A percentile compares a stretch with the other conserved stretches of the same genome.
Evolutionary conservation across 2,329 filamentous ascomycete genomes (phyloP).

Genomic region (Alternaria triticina): DNA sequence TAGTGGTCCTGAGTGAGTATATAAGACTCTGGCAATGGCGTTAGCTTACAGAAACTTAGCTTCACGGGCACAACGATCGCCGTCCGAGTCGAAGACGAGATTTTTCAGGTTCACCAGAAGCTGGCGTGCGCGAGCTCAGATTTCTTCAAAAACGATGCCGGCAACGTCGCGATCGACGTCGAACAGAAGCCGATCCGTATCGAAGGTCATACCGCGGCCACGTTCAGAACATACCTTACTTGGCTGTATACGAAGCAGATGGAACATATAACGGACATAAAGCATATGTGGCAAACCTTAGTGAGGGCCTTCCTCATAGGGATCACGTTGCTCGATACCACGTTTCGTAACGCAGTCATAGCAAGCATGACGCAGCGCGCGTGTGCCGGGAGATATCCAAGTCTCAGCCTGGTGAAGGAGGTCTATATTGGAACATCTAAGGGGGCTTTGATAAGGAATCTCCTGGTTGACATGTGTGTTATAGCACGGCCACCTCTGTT

Average conservation of each 20-base stretch:
- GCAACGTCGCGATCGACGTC: neutral
- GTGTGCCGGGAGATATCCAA: neutral
- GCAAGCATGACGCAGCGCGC: neutral
- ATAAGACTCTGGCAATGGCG: neutral
- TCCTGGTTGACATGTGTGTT: neutral
- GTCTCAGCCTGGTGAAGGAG: neutral
- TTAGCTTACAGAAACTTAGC: neutral
- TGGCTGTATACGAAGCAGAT: neutral
- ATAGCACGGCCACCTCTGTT: neutral
- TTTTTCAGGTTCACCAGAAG: neutral
- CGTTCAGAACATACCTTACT: neutral
- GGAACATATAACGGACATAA: neutral
- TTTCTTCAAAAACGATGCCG: neutral
- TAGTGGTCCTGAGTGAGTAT: neutral
- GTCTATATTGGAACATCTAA: neutral
- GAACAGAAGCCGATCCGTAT: neutral
- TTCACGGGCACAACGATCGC: neutral
- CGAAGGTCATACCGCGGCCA: neutral
- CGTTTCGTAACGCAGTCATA: neutral
- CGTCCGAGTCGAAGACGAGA: neutral
- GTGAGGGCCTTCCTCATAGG: neutral
- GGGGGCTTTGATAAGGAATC: neutral
- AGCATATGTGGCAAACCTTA: neutral
- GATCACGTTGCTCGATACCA: neutral
- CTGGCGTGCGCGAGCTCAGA: neutral